A percentile compares a stretch with the other conserved stretches of the same genome.
Evolutionary conservation across 345 rosid genomes (phyloP).

Genomic region (Hibiscus mutabilis): DNA sequence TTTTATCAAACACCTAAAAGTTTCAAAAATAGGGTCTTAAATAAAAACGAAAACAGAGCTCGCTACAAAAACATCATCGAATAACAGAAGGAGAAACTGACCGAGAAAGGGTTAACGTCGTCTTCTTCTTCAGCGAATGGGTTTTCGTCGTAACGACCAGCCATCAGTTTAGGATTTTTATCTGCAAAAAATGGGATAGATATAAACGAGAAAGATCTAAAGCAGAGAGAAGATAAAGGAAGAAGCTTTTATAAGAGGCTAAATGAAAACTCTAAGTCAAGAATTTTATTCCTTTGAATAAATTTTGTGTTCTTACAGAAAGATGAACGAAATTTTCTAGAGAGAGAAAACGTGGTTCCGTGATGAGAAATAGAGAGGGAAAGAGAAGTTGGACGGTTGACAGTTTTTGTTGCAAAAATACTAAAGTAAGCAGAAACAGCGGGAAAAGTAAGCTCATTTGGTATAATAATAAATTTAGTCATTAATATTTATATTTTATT

Average conservation of each 20-base stretch:
- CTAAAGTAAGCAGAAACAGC: not conserved
- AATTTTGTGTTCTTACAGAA: not conserved
- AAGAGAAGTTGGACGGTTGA: conserved; percentile 6
- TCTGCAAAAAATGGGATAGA: not conserved
- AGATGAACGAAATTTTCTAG: not conserved
- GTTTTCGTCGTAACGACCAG: conserved; percentile 73
- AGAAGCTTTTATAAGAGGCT: conserved; percentile 10
- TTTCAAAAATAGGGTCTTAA: not conserved
- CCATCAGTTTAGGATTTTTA: conserved; percentile 37
- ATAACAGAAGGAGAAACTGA: conserved; percentile 27
- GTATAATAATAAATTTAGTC: too few species aligned
- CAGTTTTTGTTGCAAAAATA: not conserved
- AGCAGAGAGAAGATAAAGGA: not conserved
- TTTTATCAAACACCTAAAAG: not conserved
- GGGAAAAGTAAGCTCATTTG: not conserved
- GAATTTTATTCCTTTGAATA: not conserved
- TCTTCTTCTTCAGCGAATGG: conserved; percentile 80
- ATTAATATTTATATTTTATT: too few species aligned
- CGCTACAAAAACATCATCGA: not conserved
- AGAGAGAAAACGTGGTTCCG: conserved; percentile 3
- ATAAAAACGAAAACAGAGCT: not conserved
- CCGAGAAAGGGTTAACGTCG: conserved; percentile 91
- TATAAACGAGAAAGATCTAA: not conserved
- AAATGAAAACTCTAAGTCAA: conserved; percentile 13
- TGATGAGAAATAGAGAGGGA: not conserved